Evolutionary conservation across 179 eudicot genomes (phyloP), one percentile per base, ranked within the genome.

Genomic region (Spergularia azorica): DNA sequence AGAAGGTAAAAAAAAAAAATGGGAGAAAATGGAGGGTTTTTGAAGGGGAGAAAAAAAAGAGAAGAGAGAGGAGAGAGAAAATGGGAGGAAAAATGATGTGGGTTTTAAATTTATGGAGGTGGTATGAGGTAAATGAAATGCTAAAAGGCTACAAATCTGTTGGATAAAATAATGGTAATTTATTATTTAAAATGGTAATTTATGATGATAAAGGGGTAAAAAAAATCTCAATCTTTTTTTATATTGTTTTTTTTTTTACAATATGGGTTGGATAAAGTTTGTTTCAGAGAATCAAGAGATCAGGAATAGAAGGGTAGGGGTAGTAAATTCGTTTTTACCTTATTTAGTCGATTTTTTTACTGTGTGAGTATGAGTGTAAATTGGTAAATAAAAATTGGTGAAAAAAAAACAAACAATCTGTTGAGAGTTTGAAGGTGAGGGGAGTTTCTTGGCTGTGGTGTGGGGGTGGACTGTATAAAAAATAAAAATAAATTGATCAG

Each of bases 101-200:
- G 74, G 65, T 36, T 56, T 61, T 15, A 70, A 78, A 78, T 78
- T 78, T 72, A 78, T 54, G 76, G 77, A 72, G 72, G 81, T 71
- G 59, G 76, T 36, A 0, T 36, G 39, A 8, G 61, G 41, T 32
- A 69, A 61, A 14, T 59, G 55, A 43, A 72, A 77, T 50, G 78
- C 54, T 56, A 16, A 51, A 75, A 10, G 48, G 57, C 8, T 57
- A 71, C 0, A 58, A 80, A 58, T 65, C 66, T 80, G 80, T 80
- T 76, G 75, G 71, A 70, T 62, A 36, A 63, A 68, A 50, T 71
- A 39, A 62, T 73, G 81, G 84, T 60, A 77, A 81, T 73, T 10
- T 18, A 69, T 62, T 67, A 72, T 68, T 52, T 67, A 50, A 76
- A n/a, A 9, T 9, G 9, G 9, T 6, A 62, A 62, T 9, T 62